Evolutionary conservation across 768 basidiomycete species (phyloP), one percentile per base, ranked within the genome.

Genomic region (Pleurotus ostreatus): DNA sequence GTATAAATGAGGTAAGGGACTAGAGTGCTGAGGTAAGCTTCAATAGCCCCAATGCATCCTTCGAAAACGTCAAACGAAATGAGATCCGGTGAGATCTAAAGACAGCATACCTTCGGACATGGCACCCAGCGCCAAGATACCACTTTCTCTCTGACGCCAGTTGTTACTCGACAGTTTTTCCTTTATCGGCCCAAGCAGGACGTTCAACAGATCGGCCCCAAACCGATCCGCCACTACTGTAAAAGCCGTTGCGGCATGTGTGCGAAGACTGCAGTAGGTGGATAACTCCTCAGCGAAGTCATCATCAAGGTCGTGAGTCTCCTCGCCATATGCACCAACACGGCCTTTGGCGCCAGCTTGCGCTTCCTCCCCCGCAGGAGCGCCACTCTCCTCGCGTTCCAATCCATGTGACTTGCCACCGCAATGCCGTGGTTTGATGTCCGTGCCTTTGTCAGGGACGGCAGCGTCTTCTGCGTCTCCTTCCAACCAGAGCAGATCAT

Each of bases 251-350:
- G 97, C 97, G 1, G 94, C 93, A 66, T 97, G 98, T 74, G 98
- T 99, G 60, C 97, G 82, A 59, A 98, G 77, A 72, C 98, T 99
- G 97, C 97, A 99, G 68, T 98, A 95, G 1, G 96, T 95, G 8
- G 91, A 89, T 80, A 92, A 90, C 67, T 98, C 97, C 57, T 98
- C 97, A 13, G 94, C 94, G 62, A 96, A 95, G 57, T 95, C 93
- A 45, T 92, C 88, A 57, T 93, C 89, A 0, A 86, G 86, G 60
- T 93, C 89, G 48, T 85, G 73, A 12, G 86, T 85, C 66, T 93
- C 93, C 63, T 91, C 86, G 20, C 88, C 92, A 57, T 89, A 92
- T 9, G 83, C 87, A 20, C 88, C 82, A 51, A 80, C 65, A 11
- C 75, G 74, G 25, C 71, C 59, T 58, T 78, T 79, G 5, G 74